Percentiles rank a stretch among this genome's conserved stretches.
These are phyloP conservation scores for Talaromyces amestolkiae DNA, from an alignment of 2,329 filamentous ascomycete species.

Conservation along the genomic window DNA sequence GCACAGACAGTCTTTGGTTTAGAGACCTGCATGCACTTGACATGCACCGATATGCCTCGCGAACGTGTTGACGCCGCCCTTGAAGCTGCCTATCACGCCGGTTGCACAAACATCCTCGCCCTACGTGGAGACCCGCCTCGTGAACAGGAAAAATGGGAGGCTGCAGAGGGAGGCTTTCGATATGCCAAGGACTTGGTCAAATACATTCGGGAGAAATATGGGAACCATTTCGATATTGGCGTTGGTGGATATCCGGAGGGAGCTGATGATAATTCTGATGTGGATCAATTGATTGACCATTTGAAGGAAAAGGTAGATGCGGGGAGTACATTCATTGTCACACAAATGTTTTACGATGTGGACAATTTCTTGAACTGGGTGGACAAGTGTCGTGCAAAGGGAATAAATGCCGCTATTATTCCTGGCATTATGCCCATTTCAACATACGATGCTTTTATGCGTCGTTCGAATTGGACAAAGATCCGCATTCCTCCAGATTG, in stretches of 20 bases:
- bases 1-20: conserved; percentile 93
- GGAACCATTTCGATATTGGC: conserved; percentile 93
- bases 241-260: conserved; percentile 97
- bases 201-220: conserved; percentile 76
- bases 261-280: conserved; percentile 86
- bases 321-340: conserved; percentile 89
- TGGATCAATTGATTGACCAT: conserved; percentile 81
- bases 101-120: conserved; percentile 95
- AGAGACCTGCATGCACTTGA: conserved; percentile 98
- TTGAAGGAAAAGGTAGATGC: conserved; percentile 96
- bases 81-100: conserved; percentile 83
- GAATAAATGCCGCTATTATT: conserved; percentile 79
- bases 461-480: conserved; percentile 87
- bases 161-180: conserved; percentile 78
- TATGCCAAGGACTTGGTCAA: conserved; percentile 90
- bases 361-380: conserved; percentile 95
- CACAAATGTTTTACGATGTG: conserved; percentile 99
- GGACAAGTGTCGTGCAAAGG: conserved; percentile 75
- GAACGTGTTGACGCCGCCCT: conserved; percentile 89
- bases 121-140: conserved; percentile 89
- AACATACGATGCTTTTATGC: conserved; percentile 88
- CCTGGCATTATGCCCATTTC: conserved; percentile 92
- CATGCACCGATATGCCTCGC: conserved; percentile 95
- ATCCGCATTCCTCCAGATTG: conserved; percentile 78
- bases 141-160: conserved; percentile 92